phyloP scores from a whole-genome alignment of 2,329 filamentous ascomycete genomes.

The Verticillium longisporum region DNA sequence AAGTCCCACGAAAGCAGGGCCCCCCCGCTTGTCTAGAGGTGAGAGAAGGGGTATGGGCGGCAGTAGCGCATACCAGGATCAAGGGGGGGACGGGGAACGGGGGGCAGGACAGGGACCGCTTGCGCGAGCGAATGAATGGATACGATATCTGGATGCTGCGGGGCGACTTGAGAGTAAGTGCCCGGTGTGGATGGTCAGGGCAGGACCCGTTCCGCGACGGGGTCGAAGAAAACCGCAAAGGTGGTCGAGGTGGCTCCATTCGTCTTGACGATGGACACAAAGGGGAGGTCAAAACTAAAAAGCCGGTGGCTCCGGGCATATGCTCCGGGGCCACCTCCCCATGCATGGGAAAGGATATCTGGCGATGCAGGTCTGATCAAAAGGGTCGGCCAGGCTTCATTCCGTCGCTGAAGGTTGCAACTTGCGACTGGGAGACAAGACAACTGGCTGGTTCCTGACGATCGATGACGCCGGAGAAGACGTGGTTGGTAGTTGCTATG shows the following conservation, averaged over 20 bases:
- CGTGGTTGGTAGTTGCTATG: not conserved
- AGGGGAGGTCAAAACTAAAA: not conserved
- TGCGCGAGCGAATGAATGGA: conserved; percentile 7
- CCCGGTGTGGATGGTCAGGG: not conserved
- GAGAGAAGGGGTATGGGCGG: conserved; percentile 1
- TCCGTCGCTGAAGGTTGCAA: not conserved
- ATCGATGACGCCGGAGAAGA: not conserved
- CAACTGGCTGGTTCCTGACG: not conserved
- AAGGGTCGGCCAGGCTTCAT: not conserved
- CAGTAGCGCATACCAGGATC: conserved; percentile 7
- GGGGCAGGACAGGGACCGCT: conserved; percentile 8
- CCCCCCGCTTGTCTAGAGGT: not conserved
- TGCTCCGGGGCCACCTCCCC: not conserved
- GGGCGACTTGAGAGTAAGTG: not conserved
- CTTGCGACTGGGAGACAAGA: not conserved
- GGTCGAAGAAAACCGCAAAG: not conserved
- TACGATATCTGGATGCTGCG: not conserved
- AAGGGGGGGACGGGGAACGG: conserved; percentile 2
- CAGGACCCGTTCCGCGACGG: not conserved
- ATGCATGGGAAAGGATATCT: not conserved
- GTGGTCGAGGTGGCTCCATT: conserved; percentile 11
- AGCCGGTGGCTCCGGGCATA: not conserved
- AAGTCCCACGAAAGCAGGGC: not conserved
- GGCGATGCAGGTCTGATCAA: not conserved
- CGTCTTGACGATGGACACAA: conserved; percentile 4